Base-by-base conservation (phyloP, 352 stramenopile species). In the Phytopythium litorale region DNA sequence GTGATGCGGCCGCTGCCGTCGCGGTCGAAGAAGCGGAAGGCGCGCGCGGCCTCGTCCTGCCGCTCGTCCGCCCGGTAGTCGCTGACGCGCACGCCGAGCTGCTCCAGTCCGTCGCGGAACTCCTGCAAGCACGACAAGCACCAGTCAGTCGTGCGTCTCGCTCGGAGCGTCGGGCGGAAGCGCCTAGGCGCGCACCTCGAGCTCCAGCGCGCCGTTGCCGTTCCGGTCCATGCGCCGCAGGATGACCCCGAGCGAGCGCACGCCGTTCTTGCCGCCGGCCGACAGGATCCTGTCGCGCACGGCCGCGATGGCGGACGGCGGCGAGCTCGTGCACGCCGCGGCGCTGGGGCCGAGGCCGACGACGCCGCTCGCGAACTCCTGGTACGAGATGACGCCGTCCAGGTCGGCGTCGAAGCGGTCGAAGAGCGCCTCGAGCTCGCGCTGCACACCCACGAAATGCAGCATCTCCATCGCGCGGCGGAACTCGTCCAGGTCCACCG, bases 401-500 rank as follows among this genome's bases (percentile, higher is more conserved):
- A 92, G 71, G 53, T 97, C 85, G 50, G 86, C 77, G 54, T 97
- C 89, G 52, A 96, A 96, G 40, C 87, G 83, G 55, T 97, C 88
- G 35, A 97, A 97, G 18, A 97, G 76, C 28, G 76, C 81, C 43
- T 96, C 83, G 15, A 90, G 70, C 64, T 95, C 88, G 16, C 84
- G 79, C 64, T 96, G 89, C 28, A 92, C 88, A 25, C 90, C 89
- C 8, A 97, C 79, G 58, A 97, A 95, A 63, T 97, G 97, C 56
- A 97, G 77, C 37, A 76, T 78, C 45, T 89, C 63, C 81, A 96
- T 94, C 4, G 86, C 89, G 33, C 84, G 80, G 50, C 76, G 85
- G 59, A 97, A 97, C 67, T 97, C 88, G 58, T 96, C 84, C 66
- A 91, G 94, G 65, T 94, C 85, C 25, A 97, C 70, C 9, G 83